These are phyloP conservation scores for Dorcoceras hygrometricum DNA, from an alignment of 257 asterid genomes.

Conservation along the genomic window DNA sequence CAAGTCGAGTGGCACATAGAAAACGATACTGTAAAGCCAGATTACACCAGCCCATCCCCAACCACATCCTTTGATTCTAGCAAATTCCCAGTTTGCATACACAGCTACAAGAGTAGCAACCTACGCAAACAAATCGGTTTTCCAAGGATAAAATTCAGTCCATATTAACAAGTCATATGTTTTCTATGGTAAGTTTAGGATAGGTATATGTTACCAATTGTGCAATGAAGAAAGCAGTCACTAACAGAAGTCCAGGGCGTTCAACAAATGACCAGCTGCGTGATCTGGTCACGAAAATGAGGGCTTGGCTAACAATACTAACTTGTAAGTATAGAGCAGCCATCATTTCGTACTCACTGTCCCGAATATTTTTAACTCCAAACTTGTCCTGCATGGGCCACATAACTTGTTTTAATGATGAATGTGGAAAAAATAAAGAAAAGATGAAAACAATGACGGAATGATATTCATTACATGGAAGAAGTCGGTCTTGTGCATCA, in stretches of 20 bases:
- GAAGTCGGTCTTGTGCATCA: constrained; percentile 61
- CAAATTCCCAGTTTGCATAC: constrained; percentile 82
- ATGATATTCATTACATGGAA: constrained; percentile 53
- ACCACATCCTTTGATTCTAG: constrained; percentile 90
- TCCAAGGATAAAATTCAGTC: constrained; percentile 4
- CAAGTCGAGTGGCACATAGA: constrained; percentile 77
- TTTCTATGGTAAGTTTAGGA: not conserved
- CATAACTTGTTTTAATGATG: not conserved
- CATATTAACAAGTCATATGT: not conserved
- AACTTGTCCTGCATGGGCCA: constrained; percentile 56
- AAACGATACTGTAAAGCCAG: constrained; percentile 77
- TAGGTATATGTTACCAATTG: constrained; percentile 59
- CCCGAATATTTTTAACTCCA: constrained; percentile 57
- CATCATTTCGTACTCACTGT: constrained; percentile 69
- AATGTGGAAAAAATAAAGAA: too few relatives aligned
- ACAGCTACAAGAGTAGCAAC: constrained; percentile 91
- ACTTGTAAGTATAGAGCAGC: constrained; percentile 95
- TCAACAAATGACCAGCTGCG: constrained; percentile 83
- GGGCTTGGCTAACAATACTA: constrained; percentile 92
- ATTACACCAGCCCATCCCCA: constrained; percentile 99
- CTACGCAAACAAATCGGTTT: constrained; percentile 33
- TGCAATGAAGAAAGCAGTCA: constrained; percentile 68
- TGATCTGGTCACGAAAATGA: constrained; percentile 89
- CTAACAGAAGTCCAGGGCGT: constrained; percentile 77
- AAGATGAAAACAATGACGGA: not conserved